These are phyloP conservation scores for Dispira parvispora DNA, from an alignment of 192 early-diverging fungal genomes.

Conservation along the genomic window DNA sequence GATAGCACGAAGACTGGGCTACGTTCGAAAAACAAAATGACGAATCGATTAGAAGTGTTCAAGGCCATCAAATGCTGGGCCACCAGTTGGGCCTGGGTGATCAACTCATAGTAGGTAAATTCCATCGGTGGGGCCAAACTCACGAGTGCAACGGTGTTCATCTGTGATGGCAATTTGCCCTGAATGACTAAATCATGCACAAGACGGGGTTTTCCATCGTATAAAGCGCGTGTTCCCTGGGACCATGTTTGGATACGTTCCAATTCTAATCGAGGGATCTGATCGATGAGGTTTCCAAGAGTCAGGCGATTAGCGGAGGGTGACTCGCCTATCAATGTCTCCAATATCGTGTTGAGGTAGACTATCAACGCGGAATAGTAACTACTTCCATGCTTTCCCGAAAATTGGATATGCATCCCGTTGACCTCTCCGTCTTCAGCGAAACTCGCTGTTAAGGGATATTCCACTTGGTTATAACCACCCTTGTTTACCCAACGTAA, in stretches of 20 bases:
- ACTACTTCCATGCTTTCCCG: background rate
- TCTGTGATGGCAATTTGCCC: background rate
- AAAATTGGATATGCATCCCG: background rate
- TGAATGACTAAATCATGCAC: background rate
- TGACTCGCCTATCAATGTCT: background rate
- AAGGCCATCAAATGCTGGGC: background rate
- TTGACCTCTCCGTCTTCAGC: background rate
- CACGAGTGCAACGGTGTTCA: background rate
- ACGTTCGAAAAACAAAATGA: background rate
- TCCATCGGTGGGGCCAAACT: background rate
- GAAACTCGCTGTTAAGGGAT: conserved; percentile 5
- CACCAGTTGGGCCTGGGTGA: background rate
- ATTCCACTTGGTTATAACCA: conserved; percentile 1
- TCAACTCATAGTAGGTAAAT: background rate
- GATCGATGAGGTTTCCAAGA: background rate
- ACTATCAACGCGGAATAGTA: background rate
- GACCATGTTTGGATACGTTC: background rate
- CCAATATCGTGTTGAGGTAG: background rate
- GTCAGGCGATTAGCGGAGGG: background rate
- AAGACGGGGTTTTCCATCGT: background rate
- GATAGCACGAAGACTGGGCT: background rate
- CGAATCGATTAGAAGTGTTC: no score
- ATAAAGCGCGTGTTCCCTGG: background rate
- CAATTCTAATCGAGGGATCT: no score
- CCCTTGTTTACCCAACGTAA: background rate